Percentiles rank a stretch among this genome's conserved stretches.
These are phyloP conservation scores for Metschnikowia cubensis DNA, from an alignment of 805 yeast genomes.

Conservation along the genomic window DNA sequence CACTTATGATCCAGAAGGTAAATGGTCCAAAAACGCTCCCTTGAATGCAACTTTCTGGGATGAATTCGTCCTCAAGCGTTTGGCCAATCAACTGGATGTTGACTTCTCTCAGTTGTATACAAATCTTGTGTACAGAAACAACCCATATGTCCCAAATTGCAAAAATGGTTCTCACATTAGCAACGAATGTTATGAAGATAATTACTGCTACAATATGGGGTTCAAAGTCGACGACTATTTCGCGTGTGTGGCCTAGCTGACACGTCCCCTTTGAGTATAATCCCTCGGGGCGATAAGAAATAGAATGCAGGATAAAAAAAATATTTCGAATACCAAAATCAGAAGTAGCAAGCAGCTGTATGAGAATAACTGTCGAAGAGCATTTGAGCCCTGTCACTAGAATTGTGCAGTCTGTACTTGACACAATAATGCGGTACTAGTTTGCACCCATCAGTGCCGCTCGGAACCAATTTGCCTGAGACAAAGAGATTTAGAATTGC, in stretches of 20 bases:
- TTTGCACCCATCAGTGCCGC: neutral
- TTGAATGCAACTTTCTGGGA: conserved; percentile 71
- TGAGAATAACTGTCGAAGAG: neutral
- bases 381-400: neutral
- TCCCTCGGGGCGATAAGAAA: neutral
- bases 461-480: neutral
- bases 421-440: neutral
- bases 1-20: conserved; percentile 43
- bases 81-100: conserved; percentile 36
- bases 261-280: neutral
- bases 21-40: conserved; percentile 59
- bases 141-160: conserved; percentile 48
- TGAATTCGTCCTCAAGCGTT: conserved; percentile 41
- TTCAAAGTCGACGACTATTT: conserved; percentile 16
- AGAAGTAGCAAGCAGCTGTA: neutral
- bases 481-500: neutral
- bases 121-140: conserved; percentile 47
- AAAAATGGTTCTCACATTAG: conserved; percentile 11
- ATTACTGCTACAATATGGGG: conserved; percentile 17
- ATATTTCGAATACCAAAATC: neutral
- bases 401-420: neutral
- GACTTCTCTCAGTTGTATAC: conserved; percentile 48
- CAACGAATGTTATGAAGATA: conserved; percentile 12
- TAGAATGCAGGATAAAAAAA: neutral
- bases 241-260: conserved; percentile 8